Evolutionary conservation across 108 stramenopile species (phyloP), one percentile per base, ranked within the genome.

Genomic region (Discostella stelligeroides): DNA sequence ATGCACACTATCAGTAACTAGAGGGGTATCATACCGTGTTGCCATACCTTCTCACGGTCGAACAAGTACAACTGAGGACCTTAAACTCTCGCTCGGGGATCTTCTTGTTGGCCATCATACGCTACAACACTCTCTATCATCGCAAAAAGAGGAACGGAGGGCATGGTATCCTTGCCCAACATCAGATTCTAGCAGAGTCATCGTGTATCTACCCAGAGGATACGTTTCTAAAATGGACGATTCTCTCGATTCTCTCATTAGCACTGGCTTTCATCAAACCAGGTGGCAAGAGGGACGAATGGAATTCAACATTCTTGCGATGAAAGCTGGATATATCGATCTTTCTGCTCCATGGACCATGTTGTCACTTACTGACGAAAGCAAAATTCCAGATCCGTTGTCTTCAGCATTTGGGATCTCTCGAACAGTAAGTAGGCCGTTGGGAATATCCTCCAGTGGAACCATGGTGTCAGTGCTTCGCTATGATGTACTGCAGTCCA

Each of bases 81-180:
- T 71, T 28, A 34, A 38, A 47, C 34, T 79, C 12, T 63, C 77
- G 27, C 63, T 79, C 15, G 77, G 77, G 20, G 77, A 79, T 71
- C 70, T 79, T 57, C 69, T 79, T 51, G 46, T 79, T 20, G 77
- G 77, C 20, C 51, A 27, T 39, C 17, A 63, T 68, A 50, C 60
- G 7, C 27, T 76, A 14, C 60, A 51, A 38, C 60, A 45, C 39
- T 34, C 54, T 18, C 47, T 58, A 18, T 40, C 72, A 14, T 17
- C 39, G 29, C 47, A 79, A 27, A 39, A 54, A 5, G 58, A 76
- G 39, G 69, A 57, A 39, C 60, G 57, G 69, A 78, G 66, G 40
- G 77, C 70, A 53, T 79, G 77, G 77, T 62, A 79, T 54, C 77
- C 77, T 12, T 79, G 77, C 25, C 70, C 70, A 43, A 43, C 71